A percentile compares a stretch with the other conserved stretches of the same genome.
Evolutionary conservation across 768 basidiomycete genomes (phyloP).

Genomic region (Amanita exitialis): DNA sequence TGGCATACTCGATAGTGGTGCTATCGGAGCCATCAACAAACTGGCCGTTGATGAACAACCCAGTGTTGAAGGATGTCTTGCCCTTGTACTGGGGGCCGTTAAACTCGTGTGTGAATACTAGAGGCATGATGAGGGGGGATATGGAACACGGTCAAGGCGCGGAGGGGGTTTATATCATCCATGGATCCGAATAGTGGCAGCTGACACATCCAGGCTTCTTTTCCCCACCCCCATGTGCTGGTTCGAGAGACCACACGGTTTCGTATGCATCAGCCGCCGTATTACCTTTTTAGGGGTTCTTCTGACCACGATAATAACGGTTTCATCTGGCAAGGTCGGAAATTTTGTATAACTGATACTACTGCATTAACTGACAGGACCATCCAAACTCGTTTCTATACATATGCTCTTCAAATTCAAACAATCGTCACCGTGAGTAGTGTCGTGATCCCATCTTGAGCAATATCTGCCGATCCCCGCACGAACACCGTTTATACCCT

Average conservation of each 20-base stretch:
- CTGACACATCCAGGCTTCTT: too few relatives aligned
- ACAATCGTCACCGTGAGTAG: constrained; percentile 43
- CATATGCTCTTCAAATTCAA: neutral
- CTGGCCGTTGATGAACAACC: constrained; percentile 16
- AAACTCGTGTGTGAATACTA: constrained; percentile 37
- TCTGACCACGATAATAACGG: too few relatives aligned
- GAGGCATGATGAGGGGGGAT: constrained; percentile 16
- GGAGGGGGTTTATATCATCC: neutral
- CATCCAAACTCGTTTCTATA: too few relatives aligned
- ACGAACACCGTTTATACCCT: neutral
- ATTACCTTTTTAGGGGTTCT: too few relatives aligned
- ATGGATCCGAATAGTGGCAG: neutral
- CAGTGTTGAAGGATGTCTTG: constrained; percentile 47
- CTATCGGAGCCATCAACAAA: constrained; percentile 3
- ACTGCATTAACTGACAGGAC: too few relatives aligned
- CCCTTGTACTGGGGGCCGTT: constrained; percentile 46
- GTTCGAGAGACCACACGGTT: too few relatives aligned
- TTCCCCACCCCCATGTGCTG: too few relatives aligned
- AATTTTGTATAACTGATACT: too few relatives aligned
- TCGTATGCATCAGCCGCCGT: too few relatives aligned
- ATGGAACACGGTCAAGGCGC: neutral
- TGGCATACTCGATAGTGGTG: constrained; percentile 1
- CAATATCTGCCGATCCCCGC: constrained; percentile 32
- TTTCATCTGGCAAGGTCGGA: too few relatives aligned
- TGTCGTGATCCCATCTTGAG: constrained; percentile 46